These are phyloP conservation scores for Entomophthora muscae DNA, from an alignment of 371 early-diverging fungal genomes.

Conservation along the genomic window DNA sequence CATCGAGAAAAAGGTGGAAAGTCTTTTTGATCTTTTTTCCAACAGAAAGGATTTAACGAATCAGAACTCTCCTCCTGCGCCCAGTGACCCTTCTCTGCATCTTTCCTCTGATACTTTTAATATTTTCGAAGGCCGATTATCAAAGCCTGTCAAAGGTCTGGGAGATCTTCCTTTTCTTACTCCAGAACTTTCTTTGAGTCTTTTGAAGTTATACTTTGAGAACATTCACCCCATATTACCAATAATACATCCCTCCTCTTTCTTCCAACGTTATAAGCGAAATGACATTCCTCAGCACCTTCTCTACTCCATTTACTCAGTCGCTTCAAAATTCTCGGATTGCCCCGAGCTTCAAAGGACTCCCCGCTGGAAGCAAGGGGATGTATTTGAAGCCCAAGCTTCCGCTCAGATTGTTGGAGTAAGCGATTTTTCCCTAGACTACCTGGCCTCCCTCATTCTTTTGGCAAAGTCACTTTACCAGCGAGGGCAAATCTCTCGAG, in stretches of 20 bases:
- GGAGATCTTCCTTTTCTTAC: constrained; percentile 14
- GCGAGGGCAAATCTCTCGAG: background rate
- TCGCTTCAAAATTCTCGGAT: constrained; percentile 16
- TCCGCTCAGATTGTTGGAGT: background rate
- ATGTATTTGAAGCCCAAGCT: constrained; percentile 14
- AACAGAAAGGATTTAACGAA: background rate
- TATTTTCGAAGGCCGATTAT: background rate
- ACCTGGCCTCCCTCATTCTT: background rate
- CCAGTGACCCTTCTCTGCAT: background rate
- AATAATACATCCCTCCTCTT: constrained; percentile 23
- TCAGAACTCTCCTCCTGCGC: background rate
- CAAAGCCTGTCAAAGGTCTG: background rate
- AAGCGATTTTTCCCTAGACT: background rate
- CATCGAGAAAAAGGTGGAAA: constrained; percentile 22
- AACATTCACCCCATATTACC: constrained; percentile 31
- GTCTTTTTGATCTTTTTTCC: constrained; percentile 11
- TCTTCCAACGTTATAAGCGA: constrained; percentile 16
- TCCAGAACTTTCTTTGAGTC: constrained; percentile 29
- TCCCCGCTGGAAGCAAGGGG: constrained; percentile 15
- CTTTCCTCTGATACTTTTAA: background rate
- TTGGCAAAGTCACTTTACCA: background rate
- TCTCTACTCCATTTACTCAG: constrained; percentile 17
- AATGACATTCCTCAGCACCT: constrained; percentile 16
- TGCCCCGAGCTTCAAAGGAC: constrained; percentile 15
- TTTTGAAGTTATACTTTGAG: constrained; percentile 30